phyloP scores from a whole-genome alignment of 306 rosid genomes.

The Fagus sylvatica region DNA sequence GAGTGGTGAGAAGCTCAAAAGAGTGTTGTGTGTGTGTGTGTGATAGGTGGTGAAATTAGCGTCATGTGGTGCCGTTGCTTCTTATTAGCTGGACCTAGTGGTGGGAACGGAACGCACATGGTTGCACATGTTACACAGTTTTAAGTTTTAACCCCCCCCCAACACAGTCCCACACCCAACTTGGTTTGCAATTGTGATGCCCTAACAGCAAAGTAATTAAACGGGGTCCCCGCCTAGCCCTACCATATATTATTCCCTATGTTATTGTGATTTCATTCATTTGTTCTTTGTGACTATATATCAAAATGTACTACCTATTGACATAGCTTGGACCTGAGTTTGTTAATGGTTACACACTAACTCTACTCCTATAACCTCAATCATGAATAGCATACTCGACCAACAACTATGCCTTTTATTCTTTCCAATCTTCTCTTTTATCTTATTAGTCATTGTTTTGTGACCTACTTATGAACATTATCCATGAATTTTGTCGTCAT shows the following conservation, averaged over 20 bases:
- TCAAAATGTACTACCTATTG: too few relatives aligned
- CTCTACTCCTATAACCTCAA: too few relatives aligned
- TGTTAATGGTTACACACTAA: too few relatives aligned
- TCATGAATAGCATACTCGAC: too few relatives aligned
- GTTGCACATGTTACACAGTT: conserved; percentile 34
- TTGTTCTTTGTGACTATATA: too few relatives aligned
- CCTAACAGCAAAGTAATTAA: background rate
- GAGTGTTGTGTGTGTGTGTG: background rate
- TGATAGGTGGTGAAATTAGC: background rate
- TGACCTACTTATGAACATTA: too few relatives aligned
- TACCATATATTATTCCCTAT: background rate
- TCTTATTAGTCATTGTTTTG: too few relatives aligned
- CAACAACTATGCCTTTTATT: too few relatives aligned
- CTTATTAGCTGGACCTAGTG: conserved; percentile 35
- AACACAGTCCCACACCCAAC: conserved; percentile 14
- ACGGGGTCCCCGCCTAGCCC: background rate
- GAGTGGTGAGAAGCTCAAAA: background rate
- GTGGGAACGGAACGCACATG: conserved; percentile 71
- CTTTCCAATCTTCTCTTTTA: too few relatives aligned
- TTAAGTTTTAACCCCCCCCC: conserved; percentile 2
- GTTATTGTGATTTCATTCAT: background rate
- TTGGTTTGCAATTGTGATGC: conserved; percentile 7
- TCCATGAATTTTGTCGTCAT: too few relatives aligned
- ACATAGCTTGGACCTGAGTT: too few relatives aligned
- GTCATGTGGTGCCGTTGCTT: conserved; percentile 10